Base-by-base conservation (phyloP, 2,329 filamentous ascomycete species). In the Didymella exigua region DNA sequence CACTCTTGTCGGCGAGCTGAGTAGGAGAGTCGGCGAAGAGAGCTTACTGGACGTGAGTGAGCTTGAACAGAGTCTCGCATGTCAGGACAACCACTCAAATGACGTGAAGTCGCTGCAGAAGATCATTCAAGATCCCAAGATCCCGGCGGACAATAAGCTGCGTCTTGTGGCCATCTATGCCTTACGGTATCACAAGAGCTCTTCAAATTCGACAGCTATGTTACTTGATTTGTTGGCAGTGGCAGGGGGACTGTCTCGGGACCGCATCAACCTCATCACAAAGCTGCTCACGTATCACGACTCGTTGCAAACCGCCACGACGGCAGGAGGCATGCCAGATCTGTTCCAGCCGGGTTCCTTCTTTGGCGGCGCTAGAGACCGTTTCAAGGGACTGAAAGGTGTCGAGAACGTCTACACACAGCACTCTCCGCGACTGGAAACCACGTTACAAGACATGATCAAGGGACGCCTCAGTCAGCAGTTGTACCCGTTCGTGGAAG, bases 371-470 rank as follows among this genome's bases (percentile, higher is more conserved):
- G 92, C 93, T 10, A 84, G 91, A 33, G 91, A 89, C 68, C 87
- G 93, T 5, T 92, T 99, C 75, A 96, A 96, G 70, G 95, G 95
- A 0, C 82, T 99, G 13, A 97, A 98, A 71, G 95, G 95, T 1
- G 95, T 99, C 1, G 96, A 99, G 74, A 99, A 99, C 67, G 95
- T 99, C 24, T 99, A 99, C 74, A 99, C 95, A 0, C 96, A 99
- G 74, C 95, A 99, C 75, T 96, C 91, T 5, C 92, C 96, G 0
- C 83, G 91, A 19, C 77, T 99, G 14, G 93, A 97, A 74, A 84
- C 85, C 21, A 98, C 92, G 0, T 78, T 99, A 16, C 93, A 97
- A 71, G 93, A 93, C 66, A 80, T 99, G 46, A 93, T 98, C 78
- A 97, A 96, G 72, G 96, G 95, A 0, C 86, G 90, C 26, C 77